Base-by-base conservation (phyloP, 208 protist genomes). In the Spongospora subterranea region DNA sequence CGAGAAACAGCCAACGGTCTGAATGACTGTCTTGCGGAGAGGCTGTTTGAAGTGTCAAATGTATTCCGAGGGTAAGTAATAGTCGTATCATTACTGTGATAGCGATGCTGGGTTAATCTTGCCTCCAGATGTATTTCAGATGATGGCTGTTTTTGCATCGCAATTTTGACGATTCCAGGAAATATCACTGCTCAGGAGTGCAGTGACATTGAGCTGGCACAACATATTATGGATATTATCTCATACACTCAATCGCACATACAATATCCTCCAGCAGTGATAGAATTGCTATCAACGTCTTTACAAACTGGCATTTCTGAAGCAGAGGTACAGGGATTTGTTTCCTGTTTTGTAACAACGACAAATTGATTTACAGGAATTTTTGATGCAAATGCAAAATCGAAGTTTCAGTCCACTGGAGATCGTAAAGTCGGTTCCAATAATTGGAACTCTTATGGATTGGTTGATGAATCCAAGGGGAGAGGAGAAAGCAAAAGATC, bases 21-120 rank as follows among this genome's bases (percentile, higher is more conserved):
- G 17, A 82, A 82, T 43, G 71, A 82, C 71, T 82, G 71, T 43
- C 71, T 82, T 35, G 71, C 71, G n/a, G 35, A 43, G 71, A 6
- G n/a, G 35, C n/a, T 82, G n/a, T 82, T 82, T 43, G 17, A 82
- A 13, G 13, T 39, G n/a, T 82, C 71, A 20, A 6, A 6, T 43
- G 6, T 6, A 20, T 82, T 82, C n/a, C 6, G 71, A 35, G 71
- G 71, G 50, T 60, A 60, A 60, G 6, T 60, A 29, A n/a, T 6
- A 60, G 24, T 60, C 24, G 50, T 60, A 29, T 60, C 13, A 60
- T 60, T 29, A 29, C 50, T 60, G 6, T 60, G 24, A 60, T 60
- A 29, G 13, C 50, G 24, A 60, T 29, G 24, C 50, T 24, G n/a
- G n/a, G n/a, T n/a, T n/a, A n/a, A 29, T 60, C 24, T 60, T 60